A percentile compares a stretch with the other conserved stretches of the same genome.
Evolutionary conservation across 495 filamentous ascomycete species (phyloP).

Genomic region (Daldinia concentrica): DNA sequence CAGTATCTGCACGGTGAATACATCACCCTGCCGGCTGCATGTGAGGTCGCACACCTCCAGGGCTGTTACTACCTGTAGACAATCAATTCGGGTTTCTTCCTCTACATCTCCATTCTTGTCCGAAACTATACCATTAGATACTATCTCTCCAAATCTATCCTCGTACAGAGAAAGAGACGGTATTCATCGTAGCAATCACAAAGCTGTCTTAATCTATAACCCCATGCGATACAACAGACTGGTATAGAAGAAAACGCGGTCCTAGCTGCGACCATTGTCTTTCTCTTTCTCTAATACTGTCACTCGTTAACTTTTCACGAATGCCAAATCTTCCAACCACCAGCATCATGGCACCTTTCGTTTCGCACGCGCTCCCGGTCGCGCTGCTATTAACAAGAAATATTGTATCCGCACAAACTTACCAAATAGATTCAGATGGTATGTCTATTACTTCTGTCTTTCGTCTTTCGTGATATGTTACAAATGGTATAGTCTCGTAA

Average conservation of each 20-base stretch:
- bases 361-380: slow-evolving; percentile 23
- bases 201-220: not conserved
- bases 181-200: not conserved
- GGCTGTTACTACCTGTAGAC: no score
- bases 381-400: slow-evolving; percentile 27
- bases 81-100: slow-evolving; percentile 6
- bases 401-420: slow-evolving; percentile 35
- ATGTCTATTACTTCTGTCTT: slow-evolving; percentile 13
- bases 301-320: slow-evolving; percentile 29
- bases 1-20: not conserved
- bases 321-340: slow-evolving; percentile 9
- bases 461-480: not conserved
- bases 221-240: not conserved
- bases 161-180: not conserved
- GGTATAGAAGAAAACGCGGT: not conserved
- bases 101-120: slow-evolving; percentile 4
- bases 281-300: slow-evolving; percentile 24
- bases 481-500: not conserved
- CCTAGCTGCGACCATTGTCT: slow-evolving; percentile 2
- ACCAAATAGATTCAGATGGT: slow-evolving; percentile 42
- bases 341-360: slow-evolving; percentile 31
- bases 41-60: not conserved
- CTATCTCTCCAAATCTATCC: slow-evolving; percentile 10
- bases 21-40: not conserved
- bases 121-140: slow-evolving; percentile 3